Evolutionary conservation across 495 filamentous ascomycete species (phyloP).

Genomic region (Penicillium silybi): DNA sequence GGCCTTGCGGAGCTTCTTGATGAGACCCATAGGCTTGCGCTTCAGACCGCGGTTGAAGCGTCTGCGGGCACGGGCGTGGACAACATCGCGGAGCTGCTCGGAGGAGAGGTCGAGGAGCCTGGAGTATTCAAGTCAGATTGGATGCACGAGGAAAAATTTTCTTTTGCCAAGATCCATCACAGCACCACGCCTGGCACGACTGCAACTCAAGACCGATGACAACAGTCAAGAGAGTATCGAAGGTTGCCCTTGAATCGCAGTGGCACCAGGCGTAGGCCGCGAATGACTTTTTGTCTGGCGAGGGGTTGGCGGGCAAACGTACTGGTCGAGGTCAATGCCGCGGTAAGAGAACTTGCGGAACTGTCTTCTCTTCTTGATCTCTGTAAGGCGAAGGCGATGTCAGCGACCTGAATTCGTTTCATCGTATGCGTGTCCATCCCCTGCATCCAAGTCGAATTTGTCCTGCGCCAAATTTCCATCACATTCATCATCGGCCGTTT

Average conservation of each 20-base stretch:
- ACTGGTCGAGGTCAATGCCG: conserved; percentile 98
- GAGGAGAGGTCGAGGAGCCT: conserved; percentile 97
- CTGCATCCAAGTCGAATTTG: conserved; percentile 14
- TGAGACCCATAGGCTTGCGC: conserved; percentile 99
- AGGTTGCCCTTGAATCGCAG: conserved; percentile 45
- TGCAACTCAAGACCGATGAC: background rate
- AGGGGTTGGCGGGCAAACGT: conserved; percentile 42
- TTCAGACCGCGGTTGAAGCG: conserved; percentile 99
- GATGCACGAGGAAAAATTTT: conserved; percentile 5
- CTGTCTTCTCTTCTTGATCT: conserved; percentile 98
- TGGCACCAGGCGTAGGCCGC: conserved; percentile 7
- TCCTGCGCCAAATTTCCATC: conserved; percentile 7
- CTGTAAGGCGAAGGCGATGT: conserved; percentile 43
- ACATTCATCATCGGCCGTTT: background rate
- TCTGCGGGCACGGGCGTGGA: conserved; percentile 96
- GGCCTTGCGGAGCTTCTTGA: conserved; percentile 99
- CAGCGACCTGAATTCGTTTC: conserved; percentile 33
- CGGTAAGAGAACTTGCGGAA: conserved; percentile 99
- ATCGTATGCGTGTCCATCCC: conserved; percentile 24
- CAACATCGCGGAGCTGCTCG: conserved; percentile 97
- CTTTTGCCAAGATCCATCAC: background rate
- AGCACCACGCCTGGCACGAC: background rate
- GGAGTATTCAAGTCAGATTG: conserved; percentile 16
- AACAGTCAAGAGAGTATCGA: background rate
- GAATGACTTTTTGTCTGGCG: conserved; percentile 39